Conservation (phyloP, 2,329 filamentous ascomycete genomes). For the Escovopsis sp. region DNA sequence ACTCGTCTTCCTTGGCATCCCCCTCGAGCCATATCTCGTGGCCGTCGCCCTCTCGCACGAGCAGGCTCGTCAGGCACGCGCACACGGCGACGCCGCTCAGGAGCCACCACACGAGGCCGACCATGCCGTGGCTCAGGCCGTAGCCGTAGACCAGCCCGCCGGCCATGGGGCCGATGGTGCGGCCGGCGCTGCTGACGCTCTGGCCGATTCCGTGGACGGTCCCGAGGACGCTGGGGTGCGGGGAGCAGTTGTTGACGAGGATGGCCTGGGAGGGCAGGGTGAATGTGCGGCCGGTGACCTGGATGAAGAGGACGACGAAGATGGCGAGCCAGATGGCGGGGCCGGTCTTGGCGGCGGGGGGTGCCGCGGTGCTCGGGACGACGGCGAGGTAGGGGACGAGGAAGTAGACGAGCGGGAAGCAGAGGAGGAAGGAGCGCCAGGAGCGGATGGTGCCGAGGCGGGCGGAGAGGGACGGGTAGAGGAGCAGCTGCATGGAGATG, state of each 20-base stretch:
- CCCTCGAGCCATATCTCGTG: slow-evolving; percentile 52
- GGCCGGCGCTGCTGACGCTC: slow-evolving; percentile 41
- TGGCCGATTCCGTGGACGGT: slow-evolving; percentile 39
- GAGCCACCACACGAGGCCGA: slow-evolving; percentile 46
- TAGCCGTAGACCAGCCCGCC: slow-evolving; percentile 47
- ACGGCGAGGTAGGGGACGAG: slow-evolving; percentile 57
- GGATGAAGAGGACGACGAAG: slow-evolving; percentile 43
- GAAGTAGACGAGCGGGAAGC: slow-evolving; percentile 57
- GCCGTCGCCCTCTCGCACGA: slow-evolving; percentile 46
- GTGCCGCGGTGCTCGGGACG: slow-evolving; percentile 39
- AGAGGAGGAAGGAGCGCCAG: slow-evolving; percentile 52
- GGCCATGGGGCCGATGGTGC: slow-evolving; percentile 45
- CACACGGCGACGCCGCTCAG: slow-evolving; percentile 34
- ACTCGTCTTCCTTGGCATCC: slow-evolving; percentile 27
- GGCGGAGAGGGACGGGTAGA: slow-evolving; percentile 54
- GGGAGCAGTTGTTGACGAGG: slow-evolving; percentile 32
- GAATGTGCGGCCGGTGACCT: slow-evolving; percentile 55
- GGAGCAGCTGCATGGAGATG: slow-evolving; percentile 43
- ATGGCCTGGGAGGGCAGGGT: slow-evolving; percentile 31
- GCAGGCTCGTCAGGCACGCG: slow-evolving; percentile 35
- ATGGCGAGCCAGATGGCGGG: slow-evolving; percentile 50
- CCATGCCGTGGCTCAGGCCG: slow-evolving; percentile 39
- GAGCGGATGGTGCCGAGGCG: slow-evolving; percentile 53
- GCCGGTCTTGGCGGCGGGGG: slow-evolving; percentile 38
- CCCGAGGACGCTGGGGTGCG: slow-evolving; percentile 31